These are phyloP conservation scores for Rosa multiflora DNA, from an alignment of 306 rosid species.

Conservation along the genomic window DNA sequence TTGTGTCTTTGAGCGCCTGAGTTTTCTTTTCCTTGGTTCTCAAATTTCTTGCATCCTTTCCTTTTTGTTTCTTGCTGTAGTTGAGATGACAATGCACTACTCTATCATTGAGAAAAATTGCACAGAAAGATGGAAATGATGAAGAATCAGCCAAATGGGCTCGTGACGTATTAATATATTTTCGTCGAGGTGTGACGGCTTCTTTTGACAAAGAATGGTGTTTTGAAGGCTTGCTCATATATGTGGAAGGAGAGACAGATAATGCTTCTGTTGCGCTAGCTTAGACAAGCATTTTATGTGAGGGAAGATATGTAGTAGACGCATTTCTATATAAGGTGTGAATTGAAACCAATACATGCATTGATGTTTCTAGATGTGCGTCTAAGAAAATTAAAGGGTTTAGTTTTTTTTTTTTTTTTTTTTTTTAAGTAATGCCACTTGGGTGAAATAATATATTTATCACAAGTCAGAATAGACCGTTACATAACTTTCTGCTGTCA, in stretches of 20 bases:
- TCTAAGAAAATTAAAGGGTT: too few species aligned
- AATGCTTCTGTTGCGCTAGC: neutral
- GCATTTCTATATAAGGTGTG: neutral
- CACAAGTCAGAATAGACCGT: too few species aligned
- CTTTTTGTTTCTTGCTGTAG: neutral
- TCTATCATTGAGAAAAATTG: neutral
- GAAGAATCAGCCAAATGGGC: neutral
- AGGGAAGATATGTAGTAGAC: neutral
- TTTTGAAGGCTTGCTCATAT: slow-evolving; percentile 11
- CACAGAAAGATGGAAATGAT: slow-evolving; percentile 7
- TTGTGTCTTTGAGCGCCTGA: slow-evolving; percentile 38
- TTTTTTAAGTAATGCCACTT: too few species aligned
- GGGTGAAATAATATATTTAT: too few species aligned
- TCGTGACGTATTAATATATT: neutral
- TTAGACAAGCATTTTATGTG: neutral
- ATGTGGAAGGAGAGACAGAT: neutral
- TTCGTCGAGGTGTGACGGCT: slow-evolving; percentile 12
- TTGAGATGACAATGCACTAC: slow-evolving; percentile 10
- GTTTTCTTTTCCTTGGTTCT: slow-evolving; percentile 3
- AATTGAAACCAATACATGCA: neutral
- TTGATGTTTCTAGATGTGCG: too few species aligned
- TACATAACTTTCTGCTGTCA: too few species aligned
- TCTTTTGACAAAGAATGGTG: slow-evolving; percentile 17
- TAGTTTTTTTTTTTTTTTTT: too few species aligned
- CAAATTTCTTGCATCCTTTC: slow-evolving; percentile 8